A percentile compares a stretch with the other conserved stretches of the same genome.
Conservation (phyloP, 768 basidiomycete genomes). For the Phanerodontia chrysosporium region DNA sequence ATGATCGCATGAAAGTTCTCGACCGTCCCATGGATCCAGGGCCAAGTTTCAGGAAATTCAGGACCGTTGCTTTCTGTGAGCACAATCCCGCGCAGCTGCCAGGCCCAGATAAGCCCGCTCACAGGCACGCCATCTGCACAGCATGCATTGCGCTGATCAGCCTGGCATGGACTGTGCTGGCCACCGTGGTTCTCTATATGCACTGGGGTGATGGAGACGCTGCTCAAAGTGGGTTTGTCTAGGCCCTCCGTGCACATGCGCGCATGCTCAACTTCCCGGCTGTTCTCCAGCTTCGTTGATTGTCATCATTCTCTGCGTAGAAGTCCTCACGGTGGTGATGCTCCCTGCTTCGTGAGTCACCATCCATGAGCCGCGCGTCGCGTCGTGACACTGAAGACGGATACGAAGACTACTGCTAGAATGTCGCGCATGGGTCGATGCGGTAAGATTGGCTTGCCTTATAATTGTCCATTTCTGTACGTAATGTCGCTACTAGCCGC, state of each 20-base stretch:
- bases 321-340: slow-evolving; percentile 15
- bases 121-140: slow-evolving; percentile 17
- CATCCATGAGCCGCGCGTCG: not conserved
- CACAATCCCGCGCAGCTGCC: not conserved
- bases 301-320: slow-evolving; percentile 34
- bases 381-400: not conserved
- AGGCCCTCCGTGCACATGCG: not conserved
- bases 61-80: slow-evolving; percentile 24
- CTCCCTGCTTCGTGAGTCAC: slow-evolving; percentile 4
- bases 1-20: slow-evolving; percentile 1
- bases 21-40: slow-evolving; percentile 18
- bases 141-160: slow-evolving; percentile 40
- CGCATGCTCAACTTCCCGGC: not conserved
- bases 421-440: slow-evolving; percentile 53
- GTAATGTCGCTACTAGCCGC: slow-evolving; percentile 7
- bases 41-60: slow-evolving; percentile 21
- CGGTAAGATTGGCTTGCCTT: slow-evolving; percentile 44
- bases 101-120: slow-evolving; percentile 1
- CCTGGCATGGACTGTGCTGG: slow-evolving; percentile 44
- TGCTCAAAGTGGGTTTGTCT: slow-evolving; percentile 41
- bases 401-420: slow-evolving; percentile 36
- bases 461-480: slow-evolving; percentile 44
- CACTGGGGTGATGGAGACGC: slow-evolving; percentile 43
- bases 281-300: slow-evolving; percentile 40
- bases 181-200: slow-evolving; percentile 42